Evolutionary conservation across 495 filamentous ascomycete genomes (phyloP).

Genomic region (Aspergillus funiculosus): DNA sequence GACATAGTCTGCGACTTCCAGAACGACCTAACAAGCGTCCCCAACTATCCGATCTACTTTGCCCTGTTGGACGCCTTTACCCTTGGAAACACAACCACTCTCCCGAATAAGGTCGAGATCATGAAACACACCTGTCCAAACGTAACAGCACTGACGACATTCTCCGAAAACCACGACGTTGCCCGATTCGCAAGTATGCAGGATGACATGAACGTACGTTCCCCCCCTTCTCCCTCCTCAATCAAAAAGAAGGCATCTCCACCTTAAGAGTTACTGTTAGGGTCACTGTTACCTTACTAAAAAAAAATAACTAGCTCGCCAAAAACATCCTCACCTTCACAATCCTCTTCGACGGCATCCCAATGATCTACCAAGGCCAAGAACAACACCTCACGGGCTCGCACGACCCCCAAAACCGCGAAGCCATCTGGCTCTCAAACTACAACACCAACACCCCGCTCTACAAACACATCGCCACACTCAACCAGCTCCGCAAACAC

Average conservation of each 20-base stretch:
- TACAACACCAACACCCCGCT: constrained; percentile 56
- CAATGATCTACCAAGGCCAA: constrained; percentile 63
- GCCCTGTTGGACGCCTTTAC: constrained; percentile 55
- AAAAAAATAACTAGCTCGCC: constrained; percentile 36
- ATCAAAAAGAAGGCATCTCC: neutral
- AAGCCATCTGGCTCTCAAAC: constrained; percentile 64
- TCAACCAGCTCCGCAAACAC: constrained; percentile 57
- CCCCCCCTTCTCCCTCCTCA: neutral
- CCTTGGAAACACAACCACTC: constrained; percentile 45
- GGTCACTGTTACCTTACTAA: neutral
- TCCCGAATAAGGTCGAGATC: constrained; percentile 46
- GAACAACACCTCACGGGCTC: constrained; percentile 63
- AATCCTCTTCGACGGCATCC: constrained; percentile 62
- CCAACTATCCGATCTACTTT: constrained; percentile 69
- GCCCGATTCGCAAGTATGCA: constrained; percentile 51
- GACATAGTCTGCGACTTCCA: constrained; percentile 20
- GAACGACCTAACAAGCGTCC: constrained; percentile 39
- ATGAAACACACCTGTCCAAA: constrained; percentile 52
- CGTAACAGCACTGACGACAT: constrained; percentile 57
- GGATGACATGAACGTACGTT: constrained; percentile 36
- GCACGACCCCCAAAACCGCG: constrained; percentile 59
- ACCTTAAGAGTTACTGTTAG: neutral
- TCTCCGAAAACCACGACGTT: constrained; percentile 76
- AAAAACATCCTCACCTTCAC: constrained; percentile 67
- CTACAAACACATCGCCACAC: constrained; percentile 50